Conservation (phyloP, 306 rosid species). For the Quercus suber region DNA sequence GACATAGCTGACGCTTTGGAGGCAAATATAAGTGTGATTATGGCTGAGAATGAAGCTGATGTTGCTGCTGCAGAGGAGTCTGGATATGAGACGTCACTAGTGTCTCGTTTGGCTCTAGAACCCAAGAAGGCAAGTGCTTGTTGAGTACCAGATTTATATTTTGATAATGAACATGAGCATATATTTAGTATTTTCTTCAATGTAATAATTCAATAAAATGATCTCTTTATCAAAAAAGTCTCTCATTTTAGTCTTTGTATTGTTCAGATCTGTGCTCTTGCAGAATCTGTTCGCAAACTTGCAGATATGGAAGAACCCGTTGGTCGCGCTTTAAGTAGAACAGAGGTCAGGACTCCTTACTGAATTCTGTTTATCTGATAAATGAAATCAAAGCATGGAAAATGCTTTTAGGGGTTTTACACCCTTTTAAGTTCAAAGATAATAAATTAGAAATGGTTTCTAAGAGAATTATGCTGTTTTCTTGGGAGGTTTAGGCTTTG, state of each 20-base stretch:
- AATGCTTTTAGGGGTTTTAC: too few species aligned
- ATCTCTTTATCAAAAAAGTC: background rate
- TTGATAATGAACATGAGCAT: background rate
- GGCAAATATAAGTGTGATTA: conserved; percentile 51
- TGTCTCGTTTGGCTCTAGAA: conserved; percentile 73
- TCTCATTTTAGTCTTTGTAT: conserved; percentile 11
- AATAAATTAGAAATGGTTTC: too few species aligned
- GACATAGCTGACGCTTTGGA: conserved; percentile 70
- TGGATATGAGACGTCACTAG: conserved; percentile 65
- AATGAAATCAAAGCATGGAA: background rate
- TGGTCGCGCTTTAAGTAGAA: conserved; percentile 66
- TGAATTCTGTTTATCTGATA: conserved; percentile 1
- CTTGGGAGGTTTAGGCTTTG: too few species aligned
- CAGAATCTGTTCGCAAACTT: conserved; percentile 64
- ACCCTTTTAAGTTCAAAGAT: too few species aligned
- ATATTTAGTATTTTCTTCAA: background rate
- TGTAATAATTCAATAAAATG: background rate
- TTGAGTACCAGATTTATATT: background rate
- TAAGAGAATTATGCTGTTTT: too few species aligned
- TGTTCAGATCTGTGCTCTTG: conserved; percentile 64
- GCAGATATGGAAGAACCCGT: conserved; percentile 89
- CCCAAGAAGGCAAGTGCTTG: conserved; percentile 65
- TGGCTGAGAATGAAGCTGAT: conserved; percentile 64
- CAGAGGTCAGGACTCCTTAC: conserved; percentile 50
- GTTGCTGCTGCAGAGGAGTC: conserved; percentile 57